A percentile compares a stretch with the other conserved stretches of the same genome.
Conservation (phyloP, 345 rosid genomes). For the Toxicodendron radicans region DNA sequence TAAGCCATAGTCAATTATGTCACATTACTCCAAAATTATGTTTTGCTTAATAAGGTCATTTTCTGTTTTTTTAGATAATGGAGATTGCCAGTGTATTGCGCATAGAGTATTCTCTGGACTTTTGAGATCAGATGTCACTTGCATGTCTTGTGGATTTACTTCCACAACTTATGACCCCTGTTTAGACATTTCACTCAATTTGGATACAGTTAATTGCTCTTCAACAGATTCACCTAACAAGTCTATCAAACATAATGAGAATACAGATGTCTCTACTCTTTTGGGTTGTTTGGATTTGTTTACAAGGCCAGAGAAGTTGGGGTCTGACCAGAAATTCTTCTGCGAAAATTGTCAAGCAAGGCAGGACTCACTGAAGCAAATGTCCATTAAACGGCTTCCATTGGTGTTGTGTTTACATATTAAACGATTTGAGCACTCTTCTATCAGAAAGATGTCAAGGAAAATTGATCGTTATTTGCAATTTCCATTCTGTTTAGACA, state of each 20-base stretch:
- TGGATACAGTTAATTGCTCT: constrained; percentile 46
- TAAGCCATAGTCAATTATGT: background rate
- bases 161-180: constrained; percentile 93
- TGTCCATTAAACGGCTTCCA: constrained; percentile 88
- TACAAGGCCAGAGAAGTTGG: constrained; percentile 80
- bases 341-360: constrained; percentile 81
- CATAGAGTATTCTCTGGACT: constrained; percentile 91
- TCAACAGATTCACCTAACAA: constrained; percentile 33
- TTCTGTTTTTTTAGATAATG: constrained; percentile 45
- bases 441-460: constrained; percentile 56
- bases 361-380: constrained; percentile 80
- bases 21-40: background rate
- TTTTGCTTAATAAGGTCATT: constrained; percentile 21
- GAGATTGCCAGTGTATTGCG: constrained; percentile 82
- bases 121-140: constrained; percentile 86
- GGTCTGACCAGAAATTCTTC: constrained; percentile 82
- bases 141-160: constrained; percentile 81
- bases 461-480: constrained; percentile 80
- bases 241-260: constrained; percentile 37
- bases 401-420: constrained; percentile 80
- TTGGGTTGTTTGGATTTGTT: constrained; percentile 80
- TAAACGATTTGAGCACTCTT: constrained; percentile 86
- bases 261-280: constrained; percentile 50
- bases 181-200: constrained; percentile 82
- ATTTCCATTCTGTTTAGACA: constrained; percentile 78